Conservation (phyloP, 306 rosid genomes). For the Trichosanthes cucumerina region DNA sequence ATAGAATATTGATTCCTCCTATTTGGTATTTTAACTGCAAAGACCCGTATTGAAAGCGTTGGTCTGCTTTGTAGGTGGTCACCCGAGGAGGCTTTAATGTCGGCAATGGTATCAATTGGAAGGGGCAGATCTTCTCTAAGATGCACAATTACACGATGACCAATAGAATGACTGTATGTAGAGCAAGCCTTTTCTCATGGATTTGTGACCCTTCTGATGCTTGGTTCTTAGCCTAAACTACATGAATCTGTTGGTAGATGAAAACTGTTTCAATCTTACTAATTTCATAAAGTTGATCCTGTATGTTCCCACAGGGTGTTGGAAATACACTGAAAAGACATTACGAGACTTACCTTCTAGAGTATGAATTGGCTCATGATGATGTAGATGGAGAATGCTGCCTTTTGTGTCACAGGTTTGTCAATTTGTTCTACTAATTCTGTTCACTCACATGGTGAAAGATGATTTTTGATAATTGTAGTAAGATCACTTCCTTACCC, state of each 20-base stretch:
- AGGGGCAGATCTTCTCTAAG: constrained; percentile 98
- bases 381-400: constrained; percentile 99
- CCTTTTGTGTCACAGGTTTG: constrained; percentile 94
- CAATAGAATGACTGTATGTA: constrained; percentile 95
- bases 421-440: neutral
- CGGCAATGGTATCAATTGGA: constrained; percentile 99
- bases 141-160: constrained; percentile 97
- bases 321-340: constrained; percentile 98
- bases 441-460: neutral
- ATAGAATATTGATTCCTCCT: neutral
- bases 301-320: constrained; percentile 62
- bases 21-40: neutral
- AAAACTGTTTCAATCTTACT: constrained; percentile 4
- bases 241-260: neutral
- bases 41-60: neutral
- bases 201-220: neutral
- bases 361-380: constrained; percentile 94
- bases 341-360: constrained; percentile 94
- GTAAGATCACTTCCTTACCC: constrained; percentile 15
- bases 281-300: constrained; percentile 3
- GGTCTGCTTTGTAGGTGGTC: constrained; percentile 51
- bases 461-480: neutral
- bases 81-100: constrained; percentile 99
- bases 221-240: neutral
- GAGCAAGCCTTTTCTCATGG: constrained; percentile 1